phyloP scores from a whole-genome alignment of 148 eudicot genomes.

The Dysphania ambrosioides region DNA sequence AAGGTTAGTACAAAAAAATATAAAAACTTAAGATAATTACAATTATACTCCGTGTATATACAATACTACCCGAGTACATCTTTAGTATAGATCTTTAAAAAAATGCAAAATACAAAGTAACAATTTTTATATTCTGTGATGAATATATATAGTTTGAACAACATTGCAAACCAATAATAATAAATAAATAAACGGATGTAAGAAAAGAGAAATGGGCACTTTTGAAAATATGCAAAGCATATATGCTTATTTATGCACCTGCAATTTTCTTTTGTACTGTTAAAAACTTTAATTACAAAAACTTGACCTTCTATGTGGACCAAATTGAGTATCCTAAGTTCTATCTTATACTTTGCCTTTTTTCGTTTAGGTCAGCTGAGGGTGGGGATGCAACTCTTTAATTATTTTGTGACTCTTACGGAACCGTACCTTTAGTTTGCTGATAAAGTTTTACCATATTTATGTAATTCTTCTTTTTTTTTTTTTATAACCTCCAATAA shows the following conservation, averaged over 20 bases:
- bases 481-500: too few species aligned
- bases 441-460: constrained; percentile 1
- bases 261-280: constrained; percentile 7
- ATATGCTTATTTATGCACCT: background rate
- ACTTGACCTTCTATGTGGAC: constrained; percentile 2
- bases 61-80: too few species aligned
- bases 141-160: too few species aligned
- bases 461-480: constrained; percentile 4
- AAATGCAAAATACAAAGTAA: too few species aligned
- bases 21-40: too few species aligned
- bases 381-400: constrained; percentile 1
- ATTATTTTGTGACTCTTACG: background rate
- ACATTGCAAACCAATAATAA: too few species aligned
- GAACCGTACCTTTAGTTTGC: background rate
- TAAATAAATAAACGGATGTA: too few species aligned
- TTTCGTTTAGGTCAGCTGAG: background rate
- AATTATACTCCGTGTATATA: too few species aligned
- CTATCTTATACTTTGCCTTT: background rate
- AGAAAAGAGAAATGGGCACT: constrained; percentile 21
- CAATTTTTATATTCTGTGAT: too few species aligned
- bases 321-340: constrained; percentile 4
- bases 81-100: too few species aligned
- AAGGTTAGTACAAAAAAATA: too few species aligned
- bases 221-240: constrained; percentile 13
- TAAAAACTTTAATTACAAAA: background rate